These are phyloP conservation scores for Sicyos edulis DNA, from an alignment of 306 rosid genomes.

Conservation along the genomic window DNA sequence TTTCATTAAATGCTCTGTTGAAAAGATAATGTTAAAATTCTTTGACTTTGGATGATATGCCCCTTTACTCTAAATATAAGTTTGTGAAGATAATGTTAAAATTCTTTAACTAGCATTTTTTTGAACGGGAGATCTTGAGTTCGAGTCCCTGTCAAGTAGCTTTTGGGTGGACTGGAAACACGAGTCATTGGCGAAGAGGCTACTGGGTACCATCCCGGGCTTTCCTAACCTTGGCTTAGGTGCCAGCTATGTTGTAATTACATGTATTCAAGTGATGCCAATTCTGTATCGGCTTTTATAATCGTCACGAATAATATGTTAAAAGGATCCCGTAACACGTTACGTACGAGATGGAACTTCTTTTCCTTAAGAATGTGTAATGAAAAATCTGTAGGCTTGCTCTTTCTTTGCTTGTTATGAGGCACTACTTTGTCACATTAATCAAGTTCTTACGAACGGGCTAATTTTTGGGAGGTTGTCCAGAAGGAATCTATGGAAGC, in stretches of 20 bases:
- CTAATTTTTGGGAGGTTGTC: constrained; percentile 21
- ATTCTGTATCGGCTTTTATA: not conserved
- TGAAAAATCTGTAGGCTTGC: not conserved
- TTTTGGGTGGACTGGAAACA: constrained; percentile 80
- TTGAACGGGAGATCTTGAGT: no score
- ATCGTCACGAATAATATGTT: not conserved
- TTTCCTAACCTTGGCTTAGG: no score
- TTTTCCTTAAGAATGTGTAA: not conserved
- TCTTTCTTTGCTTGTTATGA: not conserved
- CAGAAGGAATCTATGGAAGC: constrained; percentile 99
- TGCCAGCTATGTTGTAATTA: not conserved
- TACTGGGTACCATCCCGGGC: constrained; percentile 83
- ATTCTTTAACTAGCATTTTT: not conserved
- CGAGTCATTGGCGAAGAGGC: constrained; percentile 92
- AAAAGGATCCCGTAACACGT: not conserved
- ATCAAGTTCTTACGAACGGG: not conserved
- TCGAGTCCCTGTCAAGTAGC: no score
- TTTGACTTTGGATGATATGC: not conserved
- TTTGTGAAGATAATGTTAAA: not conserved
- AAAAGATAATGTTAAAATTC: not conserved
- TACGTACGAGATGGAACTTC: not conserved
- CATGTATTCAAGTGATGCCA: not conserved
- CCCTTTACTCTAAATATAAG: not conserved
- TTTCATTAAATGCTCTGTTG: not conserved
- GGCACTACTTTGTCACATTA: no score